phyloP scores from a whole-genome alignment of 2,329 filamentous ascomycete species.

The Aciculosporium take region DNA sequence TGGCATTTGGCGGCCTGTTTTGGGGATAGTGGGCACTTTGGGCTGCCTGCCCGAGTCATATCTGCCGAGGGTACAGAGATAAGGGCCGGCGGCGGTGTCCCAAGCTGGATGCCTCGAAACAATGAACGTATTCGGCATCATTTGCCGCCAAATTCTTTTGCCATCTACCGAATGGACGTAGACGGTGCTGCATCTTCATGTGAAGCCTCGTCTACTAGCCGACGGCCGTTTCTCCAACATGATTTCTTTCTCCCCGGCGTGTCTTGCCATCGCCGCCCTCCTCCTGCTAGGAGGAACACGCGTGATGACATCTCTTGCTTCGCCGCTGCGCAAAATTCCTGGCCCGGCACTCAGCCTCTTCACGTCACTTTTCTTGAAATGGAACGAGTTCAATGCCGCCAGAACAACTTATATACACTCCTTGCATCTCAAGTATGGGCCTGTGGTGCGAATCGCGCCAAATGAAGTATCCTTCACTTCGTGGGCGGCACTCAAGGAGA shows the following conservation, averaged over 20 bases:
- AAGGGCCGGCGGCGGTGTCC: too few species aligned
- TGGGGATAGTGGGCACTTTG: too few species aligned
- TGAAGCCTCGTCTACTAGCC: not conserved
- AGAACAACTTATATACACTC: constrained; percentile 43
- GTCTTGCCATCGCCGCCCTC: constrained; percentile 12
- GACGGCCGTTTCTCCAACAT: not conserved
- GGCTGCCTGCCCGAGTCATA: too few species aligned
- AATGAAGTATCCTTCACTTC: constrained; percentile 31
- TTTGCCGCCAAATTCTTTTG: not conserved
- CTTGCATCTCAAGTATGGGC: constrained; percentile 27
- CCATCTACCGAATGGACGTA: not conserved
- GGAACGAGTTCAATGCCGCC: constrained; percentile 39
- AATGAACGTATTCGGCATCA: not conserved
- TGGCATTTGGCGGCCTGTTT: too few species aligned
- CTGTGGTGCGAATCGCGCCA: constrained; percentile 31
- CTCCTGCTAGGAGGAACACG: constrained; percentile 13
- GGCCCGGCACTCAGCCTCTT: constrained; percentile 34
- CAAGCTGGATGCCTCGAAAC: not conserved
- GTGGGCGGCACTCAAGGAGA: constrained; percentile 24
- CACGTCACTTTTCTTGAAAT: constrained; percentile 37
- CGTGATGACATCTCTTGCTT: constrained; percentile 16
- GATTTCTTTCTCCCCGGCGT: constrained; percentile 16
- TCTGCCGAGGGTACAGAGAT: too few species aligned
- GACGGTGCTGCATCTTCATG: not conserved
- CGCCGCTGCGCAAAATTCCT: constrained; percentile 27